Conservation (phyloP, 768 basidiomycete species). For the Melanogaster broomeanus region DNA sequence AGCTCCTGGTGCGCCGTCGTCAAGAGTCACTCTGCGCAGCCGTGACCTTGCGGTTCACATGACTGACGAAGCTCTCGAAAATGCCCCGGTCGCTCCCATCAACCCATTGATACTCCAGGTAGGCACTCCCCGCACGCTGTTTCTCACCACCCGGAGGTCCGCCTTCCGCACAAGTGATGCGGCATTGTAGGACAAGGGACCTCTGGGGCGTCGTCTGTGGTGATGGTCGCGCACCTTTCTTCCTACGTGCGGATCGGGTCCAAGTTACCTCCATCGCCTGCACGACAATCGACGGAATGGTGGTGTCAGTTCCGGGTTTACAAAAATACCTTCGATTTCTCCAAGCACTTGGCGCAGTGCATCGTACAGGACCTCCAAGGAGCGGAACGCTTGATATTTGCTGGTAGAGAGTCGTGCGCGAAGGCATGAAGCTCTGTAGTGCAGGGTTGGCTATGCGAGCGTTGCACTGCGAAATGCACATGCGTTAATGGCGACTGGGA, state of each 20-base stretch:
- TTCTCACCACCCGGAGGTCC: constrained; percentile 13
- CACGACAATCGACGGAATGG: constrained; percentile 25
- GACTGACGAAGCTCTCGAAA: constrained; percentile 70
- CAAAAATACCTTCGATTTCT: constrained; percentile 32
- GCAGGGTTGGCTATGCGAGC: constrained; percentile 41
- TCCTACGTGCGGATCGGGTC: constrained; percentile 67
- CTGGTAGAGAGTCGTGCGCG: constrained; percentile 56
- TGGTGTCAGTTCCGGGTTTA: constrained; percentile 1
- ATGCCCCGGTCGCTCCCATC: constrained; percentile 55
- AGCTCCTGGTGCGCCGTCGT: background rate
- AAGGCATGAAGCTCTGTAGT: constrained; percentile 55
- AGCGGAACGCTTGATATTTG: constrained; percentile 22
- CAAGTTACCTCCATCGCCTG: constrained; percentile 51
- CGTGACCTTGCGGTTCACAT: constrained; percentile 55
- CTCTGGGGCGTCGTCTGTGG: background rate
- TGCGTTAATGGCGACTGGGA: constrained; percentile 28
- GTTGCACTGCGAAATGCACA: constrained; percentile 31
- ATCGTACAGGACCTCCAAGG: constrained; percentile 10
- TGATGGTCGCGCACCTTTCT: constrained; percentile 27
- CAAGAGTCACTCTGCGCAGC: background rate
- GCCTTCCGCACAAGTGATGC: constrained; percentile 23
- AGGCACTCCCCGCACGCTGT: constrained; percentile 1
- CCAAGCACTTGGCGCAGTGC: constrained; percentile 34
- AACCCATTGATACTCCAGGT: constrained; percentile 58
- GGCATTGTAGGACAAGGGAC: constrained; percentile 21